Conservation (phyloP, 2,329 filamentous ascomycete species). For the Fusarium sp. region DNA sequence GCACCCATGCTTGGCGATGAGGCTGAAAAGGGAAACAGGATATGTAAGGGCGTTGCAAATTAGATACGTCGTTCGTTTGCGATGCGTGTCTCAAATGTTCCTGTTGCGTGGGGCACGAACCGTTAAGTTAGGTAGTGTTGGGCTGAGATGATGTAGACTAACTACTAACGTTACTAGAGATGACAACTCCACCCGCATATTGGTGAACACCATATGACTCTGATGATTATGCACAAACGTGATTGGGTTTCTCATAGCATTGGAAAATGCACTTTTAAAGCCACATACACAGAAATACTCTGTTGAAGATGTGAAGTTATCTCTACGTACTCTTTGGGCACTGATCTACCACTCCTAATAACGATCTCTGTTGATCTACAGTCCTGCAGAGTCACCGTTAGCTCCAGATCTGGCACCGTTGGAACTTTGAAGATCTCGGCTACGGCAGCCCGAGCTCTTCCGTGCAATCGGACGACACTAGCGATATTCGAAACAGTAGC, state of each 20-base stretch:
- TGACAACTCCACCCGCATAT: too few relatives aligned
- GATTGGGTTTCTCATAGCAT: too few relatives aligned
- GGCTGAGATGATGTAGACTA: neutral
- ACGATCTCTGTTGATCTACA: constrained; percentile 22
- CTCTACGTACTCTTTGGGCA: neutral
- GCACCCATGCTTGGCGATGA: constrained; percentile 19
- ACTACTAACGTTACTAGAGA: too few relatives aligned
- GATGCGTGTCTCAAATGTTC: neutral
- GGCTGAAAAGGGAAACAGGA: neutral
- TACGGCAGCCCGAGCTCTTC: constrained; percentile 19
- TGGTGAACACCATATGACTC: too few relatives aligned
- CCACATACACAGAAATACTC: too few relatives aligned
- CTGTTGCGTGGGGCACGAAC: neutral
- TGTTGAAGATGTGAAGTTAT: neutral
- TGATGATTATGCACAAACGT: too few relatives aligned
- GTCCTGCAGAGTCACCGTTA: constrained; percentile 9
- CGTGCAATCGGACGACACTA: constrained; percentile 20
- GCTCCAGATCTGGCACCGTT: constrained; percentile 23
- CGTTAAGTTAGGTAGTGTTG: neutral
- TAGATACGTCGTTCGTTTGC: neutral
- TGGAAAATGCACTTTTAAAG: too few relatives aligned
- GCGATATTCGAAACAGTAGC: constrained; percentile 19
- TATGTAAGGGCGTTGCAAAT: neutral
- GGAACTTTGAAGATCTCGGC: constrained; percentile 16
- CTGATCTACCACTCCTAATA: constrained; percentile 11